phyloP scores from a whole-genome alignment of 352 stramenopile genomes.

The Phytophthora palmivora region DNA sequence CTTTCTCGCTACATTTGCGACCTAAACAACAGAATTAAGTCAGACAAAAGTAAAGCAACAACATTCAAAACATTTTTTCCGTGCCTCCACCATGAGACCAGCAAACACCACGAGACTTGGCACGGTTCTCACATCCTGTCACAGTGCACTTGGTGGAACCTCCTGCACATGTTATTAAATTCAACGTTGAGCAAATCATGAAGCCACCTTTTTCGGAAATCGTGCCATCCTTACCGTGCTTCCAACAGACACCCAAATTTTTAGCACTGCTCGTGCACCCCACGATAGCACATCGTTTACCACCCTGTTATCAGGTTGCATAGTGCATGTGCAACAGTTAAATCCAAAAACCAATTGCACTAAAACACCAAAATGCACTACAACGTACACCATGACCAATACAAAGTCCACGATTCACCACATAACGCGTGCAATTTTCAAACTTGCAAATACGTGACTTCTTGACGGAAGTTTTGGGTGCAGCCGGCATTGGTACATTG shows the following conservation, averaged over 20 bases:
- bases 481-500: constrained; percentile 26
- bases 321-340: constrained; percentile 22
- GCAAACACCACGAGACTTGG: constrained; percentile 81
- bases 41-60: neutral
- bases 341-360: constrained; percentile 18
- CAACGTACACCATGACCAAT: constrained; percentile 69
- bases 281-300: constrained; percentile 67
- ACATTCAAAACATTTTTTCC: neutral
- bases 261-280: constrained; percentile 80
- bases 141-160: constrained; percentile 79
- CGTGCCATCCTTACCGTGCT: constrained; percentile 57
- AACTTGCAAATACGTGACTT: constrained; percentile 83
- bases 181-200: constrained; percentile 44
- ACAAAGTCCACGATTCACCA: constrained; percentile 79
- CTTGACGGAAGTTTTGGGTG: constrained; percentile 43
- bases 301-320: constrained; percentile 57
- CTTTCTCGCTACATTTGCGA: constrained; percentile 67
- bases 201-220: constrained; percentile 47
- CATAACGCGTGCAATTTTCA: constrained; percentile 76
- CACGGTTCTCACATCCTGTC: constrained; percentile 65
- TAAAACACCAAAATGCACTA: neutral
- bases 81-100: constrained; percentile 82
- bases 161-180: constrained; percentile 40
- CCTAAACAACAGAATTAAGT: constrained; percentile 24
- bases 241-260: constrained; percentile 80